Conservation (phyloP, 1,284 basidiomycete genomes). For the Leccinum pachyderme region DNA sequence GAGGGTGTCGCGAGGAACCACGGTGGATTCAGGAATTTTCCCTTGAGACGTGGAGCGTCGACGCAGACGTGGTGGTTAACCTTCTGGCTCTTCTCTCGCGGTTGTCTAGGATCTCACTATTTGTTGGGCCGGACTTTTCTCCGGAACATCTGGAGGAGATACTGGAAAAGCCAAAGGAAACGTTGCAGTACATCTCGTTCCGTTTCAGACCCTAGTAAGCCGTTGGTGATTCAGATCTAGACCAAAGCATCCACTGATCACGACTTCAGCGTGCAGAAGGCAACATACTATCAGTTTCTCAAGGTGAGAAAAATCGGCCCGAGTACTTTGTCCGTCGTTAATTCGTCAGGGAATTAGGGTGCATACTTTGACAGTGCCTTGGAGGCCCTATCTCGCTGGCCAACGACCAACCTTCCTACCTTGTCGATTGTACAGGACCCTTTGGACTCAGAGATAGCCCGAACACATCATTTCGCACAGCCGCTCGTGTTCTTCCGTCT, state of each 20-base stretch:
- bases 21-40: conserved; percentile 46
- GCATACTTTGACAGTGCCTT: conserved; percentile 68
- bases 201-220: conserved; percentile 71
- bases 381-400: conserved; percentile 56
- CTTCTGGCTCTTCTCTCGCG: conserved; percentile 49
- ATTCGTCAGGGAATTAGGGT: conserved; percentile 41
- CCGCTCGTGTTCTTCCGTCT: conserved; percentile 72
- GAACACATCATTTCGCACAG: conserved; percentile 55
- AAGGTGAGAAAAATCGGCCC: conserved; percentile 37
- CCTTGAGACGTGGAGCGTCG: conserved; percentile 56
- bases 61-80: conserved; percentile 62
- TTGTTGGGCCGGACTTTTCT: conserved; percentile 55
- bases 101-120: conserved; percentile 49
- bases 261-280: conserved; percentile 54
- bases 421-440: conserved; percentile 71
- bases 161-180: conserved; percentile 40
- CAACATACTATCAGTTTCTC: conserved; percentile 68
- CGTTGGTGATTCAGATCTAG: background rate
- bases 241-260: conserved; percentile 2
- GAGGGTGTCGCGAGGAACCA: conserved; percentile 32
- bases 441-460: conserved; percentile 38
- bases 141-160: conserved; percentile 67
- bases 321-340: background rate
- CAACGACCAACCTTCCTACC: conserved; percentile 39
- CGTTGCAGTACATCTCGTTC: conserved; percentile 47